Percentiles rank a stretch among this genome's conserved stretches.
Evolutionary conservation across 208 protist species (phyloP).

Genomic region (Wallacemonas sp.): DNA sequence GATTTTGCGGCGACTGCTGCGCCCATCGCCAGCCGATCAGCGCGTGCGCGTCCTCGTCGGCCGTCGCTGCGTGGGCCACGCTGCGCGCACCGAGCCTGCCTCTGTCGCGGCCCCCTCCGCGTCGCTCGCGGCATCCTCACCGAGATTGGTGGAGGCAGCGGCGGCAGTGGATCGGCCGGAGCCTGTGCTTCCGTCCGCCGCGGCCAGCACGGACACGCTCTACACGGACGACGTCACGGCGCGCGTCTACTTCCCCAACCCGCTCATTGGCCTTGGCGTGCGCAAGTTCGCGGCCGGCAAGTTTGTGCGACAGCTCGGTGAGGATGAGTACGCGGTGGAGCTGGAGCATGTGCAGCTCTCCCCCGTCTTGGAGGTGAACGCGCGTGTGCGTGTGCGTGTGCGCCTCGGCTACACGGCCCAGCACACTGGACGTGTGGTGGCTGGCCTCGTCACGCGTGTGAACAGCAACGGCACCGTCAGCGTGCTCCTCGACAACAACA

Average conservation of each 20-base stretch:
- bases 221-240: conserved; percentile 20
- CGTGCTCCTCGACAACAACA: conserved; percentile 85
- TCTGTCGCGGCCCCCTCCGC: no score
- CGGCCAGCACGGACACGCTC: not conserved
- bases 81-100: not conserved
- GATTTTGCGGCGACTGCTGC: not conserved
- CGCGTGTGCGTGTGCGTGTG: conserved; percentile 78
- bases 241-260: conserved; percentile 66
- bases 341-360: conserved; percentile 73
- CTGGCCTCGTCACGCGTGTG: conserved; percentile 73
- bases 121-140: not conserved
- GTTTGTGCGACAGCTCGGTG: conserved; percentile 45
- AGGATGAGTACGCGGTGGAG: conserved; percentile 68
- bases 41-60: not conserved
- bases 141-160: not conserved
- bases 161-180: no score
- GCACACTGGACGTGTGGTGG: conserved; percentile 45
- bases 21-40: not conserved
- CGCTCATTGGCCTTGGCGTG: conserved; percentile 57
- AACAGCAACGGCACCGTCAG: conserved; percentile 87
- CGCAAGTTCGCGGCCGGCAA: conserved; percentile 70
- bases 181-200: not conserved
- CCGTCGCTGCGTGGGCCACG: not conserved
- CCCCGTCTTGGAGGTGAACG: conserved; percentile 76
- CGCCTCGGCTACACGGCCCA: conserved; percentile 33